A percentile compares a stretch with the other conserved stretches of the same genome.
Conservation (phyloP, 2,329 filamentous ascomycete genomes). For the Rugonectria rugulosa region DNA sequence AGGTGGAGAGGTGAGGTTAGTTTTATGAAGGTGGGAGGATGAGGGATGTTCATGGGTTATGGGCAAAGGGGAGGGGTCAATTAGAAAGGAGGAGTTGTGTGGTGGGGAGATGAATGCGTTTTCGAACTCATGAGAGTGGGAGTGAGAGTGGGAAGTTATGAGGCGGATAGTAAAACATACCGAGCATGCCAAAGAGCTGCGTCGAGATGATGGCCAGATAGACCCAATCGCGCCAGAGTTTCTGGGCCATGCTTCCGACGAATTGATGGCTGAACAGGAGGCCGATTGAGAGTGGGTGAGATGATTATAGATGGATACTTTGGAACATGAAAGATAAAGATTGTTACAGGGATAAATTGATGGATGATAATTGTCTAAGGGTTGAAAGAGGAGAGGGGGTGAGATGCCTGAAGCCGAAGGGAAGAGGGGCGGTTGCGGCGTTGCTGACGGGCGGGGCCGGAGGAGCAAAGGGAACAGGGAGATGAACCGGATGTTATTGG, state of each 20-base stretch:
- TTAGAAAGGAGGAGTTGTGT: not conserved
- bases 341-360: too few relatives aligned
- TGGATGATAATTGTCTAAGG: too few relatives aligned
- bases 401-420: not conserved
- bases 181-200: slow-evolving; percentile 48
- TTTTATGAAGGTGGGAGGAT: not conserved
- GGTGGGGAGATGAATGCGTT: not conserved
- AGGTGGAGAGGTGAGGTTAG: slow-evolving; percentile 11
- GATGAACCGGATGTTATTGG: too few relatives aligned
- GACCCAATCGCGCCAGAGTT: slow-evolving; percentile 43
- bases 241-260: slow-evolving; percentile 39
- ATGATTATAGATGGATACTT: too few relatives aligned
- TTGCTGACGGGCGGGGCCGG: too few relatives aligned
- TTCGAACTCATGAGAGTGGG: not conserved
- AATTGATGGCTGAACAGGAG: too few relatives aligned
- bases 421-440: slow-evolving; percentile 20
- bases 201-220: slow-evolving; percentile 45
- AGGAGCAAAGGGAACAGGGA: too few relatives aligned
- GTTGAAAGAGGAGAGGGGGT: not conserved
- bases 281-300: not conserved
- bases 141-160: not conserved
- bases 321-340: too few relatives aligned
- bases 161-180: slow-evolving; percentile 32
- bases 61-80: not conserved
- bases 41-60: not conserved